These are phyloP conservation scores for Coniochaeta sp. DNA, from an alignment of 2,329 filamentous ascomycete genomes.

Conservation along the genomic window DNA sequence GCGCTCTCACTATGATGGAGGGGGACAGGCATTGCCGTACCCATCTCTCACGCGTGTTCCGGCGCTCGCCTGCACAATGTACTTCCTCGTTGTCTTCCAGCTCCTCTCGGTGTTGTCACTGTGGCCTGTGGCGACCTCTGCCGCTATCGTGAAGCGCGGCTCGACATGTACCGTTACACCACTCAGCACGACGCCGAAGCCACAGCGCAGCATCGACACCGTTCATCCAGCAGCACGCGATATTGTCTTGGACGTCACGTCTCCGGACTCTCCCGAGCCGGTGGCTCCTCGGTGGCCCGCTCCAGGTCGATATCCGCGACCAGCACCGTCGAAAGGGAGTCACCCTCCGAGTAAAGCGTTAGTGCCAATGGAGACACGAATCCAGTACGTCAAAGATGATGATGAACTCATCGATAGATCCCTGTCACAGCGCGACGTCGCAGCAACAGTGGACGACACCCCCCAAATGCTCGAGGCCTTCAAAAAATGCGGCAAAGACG, in stretches of 20 bases:
- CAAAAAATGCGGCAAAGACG: slow-evolving; percentile 36
- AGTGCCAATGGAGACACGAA: background rate
- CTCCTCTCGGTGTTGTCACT: background rate
- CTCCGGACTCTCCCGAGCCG: background rate
- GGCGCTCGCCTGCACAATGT: background rate
- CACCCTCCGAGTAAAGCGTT: background rate
- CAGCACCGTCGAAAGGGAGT: slow-evolving; percentile 4
- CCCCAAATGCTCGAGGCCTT: slow-evolving; percentile 44
- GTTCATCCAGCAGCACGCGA: slow-evolving; percentile 7
- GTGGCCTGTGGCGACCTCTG: background rate
- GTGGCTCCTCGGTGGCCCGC: background rate
- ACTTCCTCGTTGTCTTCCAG: background rate
- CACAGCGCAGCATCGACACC: slow-evolving; percentile 5
- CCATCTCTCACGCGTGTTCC: background rate
- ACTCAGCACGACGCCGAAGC: slow-evolving; percentile 1
- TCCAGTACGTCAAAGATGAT: too few species aligned
- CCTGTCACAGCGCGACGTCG: background rate
- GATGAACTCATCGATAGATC: background rate
- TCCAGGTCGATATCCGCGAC: slow-evolving; percentile 7
- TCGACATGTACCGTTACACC: slow-evolving; percentile 18
- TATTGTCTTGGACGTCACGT: slow-evolving; percentile 2
- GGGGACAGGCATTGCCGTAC: background rate
- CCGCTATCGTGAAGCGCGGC: slow-evolving; percentile 14
- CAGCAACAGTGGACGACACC: slow-evolving; percentile 31
- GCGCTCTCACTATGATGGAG: background rate